These are phyloP conservation scores for Globisporangium perplexum DNA, from an alignment of 352 stramenopile genomes.

Conservation along the genomic window DNA sequence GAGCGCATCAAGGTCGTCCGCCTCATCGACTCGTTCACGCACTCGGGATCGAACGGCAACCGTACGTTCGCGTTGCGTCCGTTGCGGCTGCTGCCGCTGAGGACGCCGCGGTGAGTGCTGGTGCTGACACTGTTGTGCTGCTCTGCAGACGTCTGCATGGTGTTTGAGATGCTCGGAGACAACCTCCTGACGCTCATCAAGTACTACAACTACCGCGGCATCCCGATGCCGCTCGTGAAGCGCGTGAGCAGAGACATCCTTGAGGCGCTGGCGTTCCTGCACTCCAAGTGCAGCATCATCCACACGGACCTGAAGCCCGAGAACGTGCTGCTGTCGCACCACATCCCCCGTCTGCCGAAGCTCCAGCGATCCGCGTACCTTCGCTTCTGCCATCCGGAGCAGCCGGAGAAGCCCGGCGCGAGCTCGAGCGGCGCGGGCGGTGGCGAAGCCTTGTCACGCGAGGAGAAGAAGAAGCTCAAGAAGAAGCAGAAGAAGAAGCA, in stretches of 20 bases:
- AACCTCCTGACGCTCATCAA: conserved; percentile 99
- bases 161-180: conserved; percentile 98
- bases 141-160: conserved; percentile 93
- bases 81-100: conserved; percentile 3
- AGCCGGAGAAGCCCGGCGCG: conserved; percentile 15
- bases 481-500: conserved; percentile 93
- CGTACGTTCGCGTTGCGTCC: conserved; percentile 38
- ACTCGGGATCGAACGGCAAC: conserved; percentile 93
- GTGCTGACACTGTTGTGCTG: not conserved
- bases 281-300: conserved; percentile 98
- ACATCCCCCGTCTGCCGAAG: conserved; percentile 61
- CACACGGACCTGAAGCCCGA: conserved; percentile 99
- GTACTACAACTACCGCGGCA: conserved; percentile 97
- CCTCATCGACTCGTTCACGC: conserved; percentile 95
- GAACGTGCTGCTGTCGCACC: conserved; percentile 94
- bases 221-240: conserved; percentile 95
- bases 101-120: not conserved
- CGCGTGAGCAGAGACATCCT: conserved; percentile 94
- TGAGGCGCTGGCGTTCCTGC: conserved; percentile 96
- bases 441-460: conserved; percentile 37
- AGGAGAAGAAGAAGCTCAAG: conserved; percentile 93
- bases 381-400: conserved; percentile 18
- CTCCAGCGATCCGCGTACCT: conserved; percentile 56
- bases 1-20: conserved; percentile 49
- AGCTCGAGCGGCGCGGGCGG: conserved; percentile 14